Conservation (phyloP, 2,329 filamentous ascomycete species). For the Epichloe coenophiala region DNA sequence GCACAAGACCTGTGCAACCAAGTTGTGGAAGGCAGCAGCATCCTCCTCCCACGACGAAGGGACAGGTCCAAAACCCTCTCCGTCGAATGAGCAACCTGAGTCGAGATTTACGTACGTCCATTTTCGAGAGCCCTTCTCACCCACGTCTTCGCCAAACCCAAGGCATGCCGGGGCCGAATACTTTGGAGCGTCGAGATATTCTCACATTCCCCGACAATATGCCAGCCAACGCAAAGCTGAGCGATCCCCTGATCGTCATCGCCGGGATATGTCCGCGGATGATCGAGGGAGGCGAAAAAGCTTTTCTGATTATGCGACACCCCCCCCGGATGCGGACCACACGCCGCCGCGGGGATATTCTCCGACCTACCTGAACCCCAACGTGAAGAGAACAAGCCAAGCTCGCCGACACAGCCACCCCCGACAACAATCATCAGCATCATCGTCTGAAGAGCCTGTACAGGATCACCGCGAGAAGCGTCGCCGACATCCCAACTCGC, state of each 20-base stretch:
- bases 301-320: constrained; percentile 35
- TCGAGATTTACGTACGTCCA: constrained; percentile 26
- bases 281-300: constrained; percentile 32
- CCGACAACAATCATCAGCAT: constrained; percentile 25
- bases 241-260: constrained; percentile 21
- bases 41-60: constrained; percentile 7
- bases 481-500: constrained; percentile 13
- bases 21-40: constrained; percentile 48
- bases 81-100: constrained; percentile 18
- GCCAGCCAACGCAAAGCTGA: constrained; percentile 18
- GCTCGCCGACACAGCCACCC: constrained; percentile 37
- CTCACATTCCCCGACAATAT: constrained; percentile 26
- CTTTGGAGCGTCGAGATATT: constrained; percentile 24
- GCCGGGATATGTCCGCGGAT: constrained; percentile 26
- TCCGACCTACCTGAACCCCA: constrained; percentile 21
- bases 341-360: constrained; percentile 15
- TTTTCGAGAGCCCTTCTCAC: constrained; percentile 17
- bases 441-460: constrained; percentile 27
- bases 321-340: constrained; percentile 15
- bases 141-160: constrained; percentile 12
- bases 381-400: constrained; percentile 16
- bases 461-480: constrained; percentile 12
- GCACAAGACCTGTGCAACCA: constrained; percentile 66
- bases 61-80: constrained; percentile 8
- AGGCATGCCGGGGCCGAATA: constrained; percentile 19